Evolutionary conservation across 768 basidiomycete genomes (phyloP), one percentile per base, ranked within the genome.

Genomic region (Antrodiella citrinella): DNA sequence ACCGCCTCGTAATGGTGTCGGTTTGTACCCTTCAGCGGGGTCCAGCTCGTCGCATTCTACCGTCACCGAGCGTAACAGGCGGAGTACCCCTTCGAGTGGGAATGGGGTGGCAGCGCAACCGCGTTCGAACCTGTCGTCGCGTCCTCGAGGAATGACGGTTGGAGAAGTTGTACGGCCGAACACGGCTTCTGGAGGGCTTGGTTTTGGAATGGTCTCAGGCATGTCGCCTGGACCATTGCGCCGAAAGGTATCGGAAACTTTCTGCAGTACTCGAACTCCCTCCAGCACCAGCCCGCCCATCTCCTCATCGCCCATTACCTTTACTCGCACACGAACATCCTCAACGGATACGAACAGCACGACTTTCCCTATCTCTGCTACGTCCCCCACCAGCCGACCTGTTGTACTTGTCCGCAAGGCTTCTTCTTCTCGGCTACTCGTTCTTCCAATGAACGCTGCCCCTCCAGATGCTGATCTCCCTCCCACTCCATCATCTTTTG

Each of bases 381-480:
- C 30, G 7, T 15, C 30, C 30, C 26, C 44, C 4, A 11, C 35
- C 4, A 50, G 52, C 7, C 53, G 57, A 4, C 59, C 61, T 10
- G 25, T 61, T 3, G 61, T 63, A 4, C 51, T 64, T 4, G 55
- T 61, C 1, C 57, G 61, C 10, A 62, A 64, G 47, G 61, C 60
- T 4, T 64, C 63, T 0, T 55, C 56, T 10, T 51, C 57, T 3
- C 56, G 60, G 10, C 50, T 58, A 0, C 54, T 55, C 38, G 50
- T 61, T 5, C 59, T 61, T 2, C 63, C 63, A 4, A 49, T 58
- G 9, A 51, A 48, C 21, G 40, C 53, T 3, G 53, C 59, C n/a
- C 63, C 63, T 5, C 63, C 63, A 12, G 50, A 57, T 4, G 41
- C 47, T 19, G 50, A 54, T 19, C 54, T 65, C 11, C 54, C 62